Evolutionary conservation across 495 filamentous ascomycete genomes (phyloP), one percentile per base, ranked within the genome.

Genomic region (Cudoniella acicularis): DNA sequence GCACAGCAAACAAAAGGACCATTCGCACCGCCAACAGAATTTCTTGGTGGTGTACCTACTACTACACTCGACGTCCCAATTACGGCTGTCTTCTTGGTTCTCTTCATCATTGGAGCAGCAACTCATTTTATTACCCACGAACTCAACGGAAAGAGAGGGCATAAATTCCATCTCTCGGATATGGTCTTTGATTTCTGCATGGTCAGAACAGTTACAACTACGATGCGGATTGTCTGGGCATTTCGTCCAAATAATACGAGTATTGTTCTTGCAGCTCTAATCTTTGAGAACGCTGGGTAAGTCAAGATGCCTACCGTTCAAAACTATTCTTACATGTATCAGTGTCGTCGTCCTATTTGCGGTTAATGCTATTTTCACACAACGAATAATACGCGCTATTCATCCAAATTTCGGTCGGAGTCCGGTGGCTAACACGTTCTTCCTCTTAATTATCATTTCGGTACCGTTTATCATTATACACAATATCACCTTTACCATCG

Each of bases 121-220:
- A 68, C 73, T 45, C 84, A 95, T 73, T 84, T 89, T 77, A 75
- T 73, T 4, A 77, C 91, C 55, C 81, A 87, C 61, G 76, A 77
- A 36, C 54, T 69, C 23, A 94, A 94, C 72, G 68, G 59, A 20
- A 62, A 65, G 16, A 70, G 74, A 25, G 73, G 76, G 10, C 84
- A 89, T 70, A 88, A 88, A 49, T 95, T 93, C 75, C 53, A 52
- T 25, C 25, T 62, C 21, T 57, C 53, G 4, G 54, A 57, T 49
- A 76, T 88, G 57, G 69, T 87, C 16, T 89, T 91, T 67, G 89
- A 84, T 59, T 92, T 96, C 79, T 94, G 83, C 73, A 82, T 87
- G 54, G 59, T 54, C 13, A 45, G 54, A 21, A 57, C 54, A 16
- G 53, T 62, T 3, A 62, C 59, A 4, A 40, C 22, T 24, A 62